Evolutionary conservation across 139 green algal genomes (phyloP).

Genomic region (Auxenochlorella pyrenoidosa): DNA sequence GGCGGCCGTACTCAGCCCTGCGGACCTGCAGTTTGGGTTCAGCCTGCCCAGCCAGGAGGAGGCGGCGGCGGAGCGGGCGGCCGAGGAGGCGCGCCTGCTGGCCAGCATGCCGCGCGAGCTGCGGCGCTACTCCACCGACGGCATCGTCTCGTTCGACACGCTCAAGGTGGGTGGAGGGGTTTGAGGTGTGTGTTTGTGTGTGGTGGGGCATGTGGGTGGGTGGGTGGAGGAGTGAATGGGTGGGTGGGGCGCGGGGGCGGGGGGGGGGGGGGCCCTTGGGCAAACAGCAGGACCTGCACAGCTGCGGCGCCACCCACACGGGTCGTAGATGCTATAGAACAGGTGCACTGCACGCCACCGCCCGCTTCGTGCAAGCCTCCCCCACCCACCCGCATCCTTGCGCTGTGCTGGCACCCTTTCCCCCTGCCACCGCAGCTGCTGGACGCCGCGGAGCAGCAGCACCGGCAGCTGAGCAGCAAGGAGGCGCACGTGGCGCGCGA

Average conservation of each 20-base stretch:
- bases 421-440: slow-evolving; percentile 1
- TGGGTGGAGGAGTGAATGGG: too few relatives aligned
- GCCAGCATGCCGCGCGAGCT: slow-evolving; percentile 32
- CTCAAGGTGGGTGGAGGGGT: slow-evolving; percentile 9
- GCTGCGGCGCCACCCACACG: too few relatives aligned
- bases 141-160: slow-evolving; percentile 36
- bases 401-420: not conserved
- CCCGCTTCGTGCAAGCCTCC: too few relatives aligned
- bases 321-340: too few relatives aligned
- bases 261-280: too few relatives aligned
- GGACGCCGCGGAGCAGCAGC: slow-evolving; percentile 2
- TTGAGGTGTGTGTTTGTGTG: too few relatives aligned
- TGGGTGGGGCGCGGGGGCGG: too few relatives aligned
- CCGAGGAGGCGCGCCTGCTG: slow-evolving; percentile 32
- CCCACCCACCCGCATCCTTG: not conserved
- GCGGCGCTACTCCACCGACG: slow-evolving; percentile 38
- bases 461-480: slow-evolving; percentile 25
- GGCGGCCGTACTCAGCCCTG: slow-evolving; percentile 1
- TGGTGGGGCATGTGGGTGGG: too few relatives aligned
- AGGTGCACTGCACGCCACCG: not conserved
- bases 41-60: not conserved
- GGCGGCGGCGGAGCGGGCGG: not conserved
- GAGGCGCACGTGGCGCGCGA: slow-evolving; percentile 27
- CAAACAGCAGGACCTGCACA: too few relatives aligned
- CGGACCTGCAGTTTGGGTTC: not conserved